phyloP scores from a whole-genome alignment of 345 rosid genomes.

The Salix purpurea region DNA sequence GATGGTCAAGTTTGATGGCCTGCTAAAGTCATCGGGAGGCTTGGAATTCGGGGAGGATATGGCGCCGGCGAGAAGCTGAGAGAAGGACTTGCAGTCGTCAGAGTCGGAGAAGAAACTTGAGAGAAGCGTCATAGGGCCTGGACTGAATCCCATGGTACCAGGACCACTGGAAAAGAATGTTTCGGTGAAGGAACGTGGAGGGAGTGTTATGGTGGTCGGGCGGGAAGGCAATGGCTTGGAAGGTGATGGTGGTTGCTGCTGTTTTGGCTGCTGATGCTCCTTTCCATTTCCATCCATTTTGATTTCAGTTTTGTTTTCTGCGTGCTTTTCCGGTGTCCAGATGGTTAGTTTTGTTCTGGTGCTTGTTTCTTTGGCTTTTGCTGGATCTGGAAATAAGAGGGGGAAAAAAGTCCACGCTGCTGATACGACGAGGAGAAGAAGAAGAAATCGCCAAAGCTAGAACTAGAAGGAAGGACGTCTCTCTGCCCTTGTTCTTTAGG shows the following conservation, averaged over 20 bases:
- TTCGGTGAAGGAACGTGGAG: slow-evolving; percentile 49
- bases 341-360: neutral
- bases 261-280: neutral
- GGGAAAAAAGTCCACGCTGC: neutral
- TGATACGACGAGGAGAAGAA: too few species aligned
- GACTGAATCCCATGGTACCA: slow-evolving; percentile 53
- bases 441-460: neutral
- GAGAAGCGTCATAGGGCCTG: slow-evolving; percentile 87
- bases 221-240: slow-evolving; percentile 33
- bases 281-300: slow-evolving; percentile 46
- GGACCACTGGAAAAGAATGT: slow-evolving; percentile 33
- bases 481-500: neutral
- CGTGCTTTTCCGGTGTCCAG: neutral
- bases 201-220: slow-evolving; percentile 45
- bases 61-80: slow-evolving; percentile 84
- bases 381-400: neutral
- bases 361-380: neutral
- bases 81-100: slow-evolving; percentile 67
- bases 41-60: slow-evolving; percentile 49
- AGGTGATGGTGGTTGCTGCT: slow-evolving; percentile 18
- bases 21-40: slow-evolving; percentile 11
- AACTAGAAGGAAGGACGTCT: too few species aligned
- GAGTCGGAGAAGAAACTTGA: slow-evolving; percentile 64
- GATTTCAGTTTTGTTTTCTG: neutral
- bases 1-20: slow-evolving; percentile 46